Evolutionary conservation across 768 basidiomycete species (phyloP), one percentile per base, ranked within the genome.

Genomic region (Hericium rajendrae): DNA sequence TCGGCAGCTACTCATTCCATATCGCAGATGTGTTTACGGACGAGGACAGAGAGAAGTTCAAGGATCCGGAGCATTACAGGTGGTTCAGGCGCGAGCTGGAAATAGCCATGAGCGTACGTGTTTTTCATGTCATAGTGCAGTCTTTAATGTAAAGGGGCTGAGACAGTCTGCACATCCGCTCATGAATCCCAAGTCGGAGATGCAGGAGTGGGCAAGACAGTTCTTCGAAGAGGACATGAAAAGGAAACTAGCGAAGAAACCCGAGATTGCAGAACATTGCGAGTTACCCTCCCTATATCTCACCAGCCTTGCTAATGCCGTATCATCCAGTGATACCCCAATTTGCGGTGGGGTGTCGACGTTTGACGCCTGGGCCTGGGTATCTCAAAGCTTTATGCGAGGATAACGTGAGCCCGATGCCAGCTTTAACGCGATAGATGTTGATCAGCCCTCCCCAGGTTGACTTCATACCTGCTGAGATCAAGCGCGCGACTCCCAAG

Each of bases 361-460:
- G 85, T n/a, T 67, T 85, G 51, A 87, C 85, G 0, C 82, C 84
- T 1, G 85, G 83, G 0, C 82, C 82, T 10, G 84, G 85, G 6
- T 87, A 84, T 64, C 74, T 86, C 37, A 83, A 86, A 61, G 81
- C 85, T 0, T 69, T 86, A 2, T 81, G 78, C 58, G 74, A 79
- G 68, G 79, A 81, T 60, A 85, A 86, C 63, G 85, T 82, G 58
- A 38, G 69, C 56, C 32, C 18, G 9, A 55, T 58, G n/a, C 10
- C 41, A 28, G 38, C 20, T 12, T 12, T 53, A 9, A 12, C 37
- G 26, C 37, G 18, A 13, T 16, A 28, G 6, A n/a, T 53, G 11
- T 22, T 22, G 50, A 54, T 15, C 48, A 12, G 4, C 38, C 39
- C 26, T 26, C 38, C 41, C 40, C 32, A 82, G 80, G 77, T 81